Conservation (phyloP, 805 yeast genomes). For the Pichia paraexigua region DNA sequence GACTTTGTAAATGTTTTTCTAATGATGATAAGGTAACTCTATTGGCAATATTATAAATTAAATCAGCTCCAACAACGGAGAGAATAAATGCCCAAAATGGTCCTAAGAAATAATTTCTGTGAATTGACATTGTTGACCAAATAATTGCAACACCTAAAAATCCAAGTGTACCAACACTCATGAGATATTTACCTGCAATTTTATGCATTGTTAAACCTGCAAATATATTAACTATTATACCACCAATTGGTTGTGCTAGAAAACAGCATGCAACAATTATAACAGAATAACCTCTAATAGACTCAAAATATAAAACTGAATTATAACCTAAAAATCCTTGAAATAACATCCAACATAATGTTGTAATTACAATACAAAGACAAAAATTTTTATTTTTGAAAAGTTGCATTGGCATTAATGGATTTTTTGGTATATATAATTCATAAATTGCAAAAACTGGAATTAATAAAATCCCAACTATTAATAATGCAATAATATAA, state of each 20-base stretch:
- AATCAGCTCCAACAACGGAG: constrained; percentile 40
- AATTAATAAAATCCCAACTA: constrained; percentile 32
- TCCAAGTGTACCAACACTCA: constrained; percentile 30
- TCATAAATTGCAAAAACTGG: constrained; percentile 32
- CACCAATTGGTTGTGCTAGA: constrained; percentile 36
- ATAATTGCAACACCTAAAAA: constrained; percentile 31
- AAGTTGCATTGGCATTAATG: constrained; percentile 40
- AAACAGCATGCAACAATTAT: constrained; percentile 38
- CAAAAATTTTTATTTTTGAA: constrained; percentile 34
- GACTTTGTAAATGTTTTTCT: constrained; percentile 30
- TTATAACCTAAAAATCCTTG: constrained; percentile 34
- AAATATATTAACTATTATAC: constrained; percentile 35
- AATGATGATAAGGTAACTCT: constrained; percentile 36
- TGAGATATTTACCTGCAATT: constrained; percentile 33
- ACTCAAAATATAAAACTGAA: constrained; percentile 36
- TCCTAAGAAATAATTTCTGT: constrained; percentile 35
- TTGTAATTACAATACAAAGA: constrained; percentile 30
- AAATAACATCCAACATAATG: constrained; percentile 37
- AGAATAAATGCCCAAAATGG: constrained; percentile 37
- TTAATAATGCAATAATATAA: constrained; percentile 36
- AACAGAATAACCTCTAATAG: constrained; percentile 30
- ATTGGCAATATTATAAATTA: constrained; percentile 38
- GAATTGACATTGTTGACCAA: constrained; percentile 34
- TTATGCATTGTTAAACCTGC: constrained; percentile 40
- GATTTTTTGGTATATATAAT: constrained; percentile 30